Conservation (phyloP, 148 eudicot species). For the Chenopodium suecicum region DNA sequence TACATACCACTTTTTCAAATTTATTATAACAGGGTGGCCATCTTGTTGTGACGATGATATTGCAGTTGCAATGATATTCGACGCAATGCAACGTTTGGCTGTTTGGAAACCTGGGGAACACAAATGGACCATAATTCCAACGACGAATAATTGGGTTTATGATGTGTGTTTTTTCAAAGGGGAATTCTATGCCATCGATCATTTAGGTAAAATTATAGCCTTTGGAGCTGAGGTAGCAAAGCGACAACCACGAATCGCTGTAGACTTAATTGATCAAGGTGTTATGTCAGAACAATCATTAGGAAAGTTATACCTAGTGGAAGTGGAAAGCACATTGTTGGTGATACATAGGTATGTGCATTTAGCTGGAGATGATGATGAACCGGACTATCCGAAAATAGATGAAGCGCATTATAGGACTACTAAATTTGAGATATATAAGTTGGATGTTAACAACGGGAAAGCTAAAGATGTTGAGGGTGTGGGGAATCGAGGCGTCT, state of each 20-base stretch:
- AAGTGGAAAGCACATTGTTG: background rate
- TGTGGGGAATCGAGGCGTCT: no score
- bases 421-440: background rate
- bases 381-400: no score
- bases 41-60: background rate
- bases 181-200: background rate
- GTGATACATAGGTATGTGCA: background rate
- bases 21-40: background rate
- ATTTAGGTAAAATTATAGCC: background rate
- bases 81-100: background rate
- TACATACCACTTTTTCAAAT: background rate
- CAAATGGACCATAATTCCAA: background rate
- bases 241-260: background rate
- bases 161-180: background rate
- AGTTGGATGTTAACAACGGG: background rate
- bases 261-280: background rate
- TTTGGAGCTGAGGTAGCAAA: background rate
- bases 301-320: background rate
- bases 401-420: no score
- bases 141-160: background rate
- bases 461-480: background rate
- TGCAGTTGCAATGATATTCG: background rate
- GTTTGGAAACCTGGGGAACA: background rate
- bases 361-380: background rate
- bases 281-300: background rate